These are phyloP conservation scores for Aplosporella prunicola DNA, from an alignment of 2,329 filamentous ascomycete genomes.

Conservation along the genomic window DNA sequence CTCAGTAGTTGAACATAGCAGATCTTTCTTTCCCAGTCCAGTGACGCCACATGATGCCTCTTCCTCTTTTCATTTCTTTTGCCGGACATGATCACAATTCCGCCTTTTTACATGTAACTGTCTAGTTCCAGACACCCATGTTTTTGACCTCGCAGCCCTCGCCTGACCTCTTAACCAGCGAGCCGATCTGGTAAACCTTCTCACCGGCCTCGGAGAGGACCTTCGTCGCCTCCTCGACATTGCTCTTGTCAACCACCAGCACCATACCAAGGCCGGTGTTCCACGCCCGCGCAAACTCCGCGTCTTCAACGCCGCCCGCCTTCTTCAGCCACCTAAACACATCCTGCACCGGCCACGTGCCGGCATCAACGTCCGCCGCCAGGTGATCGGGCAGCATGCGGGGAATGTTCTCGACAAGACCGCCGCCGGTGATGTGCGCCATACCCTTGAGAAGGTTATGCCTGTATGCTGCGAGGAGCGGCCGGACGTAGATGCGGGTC, in stretches of 20 bases:
- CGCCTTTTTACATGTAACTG: no score
- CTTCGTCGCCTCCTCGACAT: conserved; percentile 51
- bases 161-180: conserved; percentile 49
- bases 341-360: conserved; percentile 62
- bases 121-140: conserved; percentile 40
- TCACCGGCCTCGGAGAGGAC: conserved; percentile 61
- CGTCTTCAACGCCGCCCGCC: conserved; percentile 57
- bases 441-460: conserved; percentile 73
- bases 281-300: conserved; percentile 86
- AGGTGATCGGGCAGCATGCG: conserved; percentile 77
- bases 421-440: conserved; percentile 93
- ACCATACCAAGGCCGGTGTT: conserved; percentile 96
- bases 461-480: conserved; percentile 56
- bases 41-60: no score
- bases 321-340: conserved; percentile 84
- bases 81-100: no score
- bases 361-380: conserved; percentile 70
- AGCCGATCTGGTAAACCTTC: conserved; percentile 67
- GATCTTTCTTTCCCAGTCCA: no score
- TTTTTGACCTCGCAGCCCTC: conserved; percentile 56
- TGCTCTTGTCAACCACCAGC: conserved; percentile 59
- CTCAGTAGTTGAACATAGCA: no score
- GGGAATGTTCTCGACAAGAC: conserved; percentile 86
- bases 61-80: no score
- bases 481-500: conserved; percentile 86